Evolutionary conservation across 371 early-diverging fungal genomes (phyloP).

Genomic region (Lichtheimia ornata): DNA sequence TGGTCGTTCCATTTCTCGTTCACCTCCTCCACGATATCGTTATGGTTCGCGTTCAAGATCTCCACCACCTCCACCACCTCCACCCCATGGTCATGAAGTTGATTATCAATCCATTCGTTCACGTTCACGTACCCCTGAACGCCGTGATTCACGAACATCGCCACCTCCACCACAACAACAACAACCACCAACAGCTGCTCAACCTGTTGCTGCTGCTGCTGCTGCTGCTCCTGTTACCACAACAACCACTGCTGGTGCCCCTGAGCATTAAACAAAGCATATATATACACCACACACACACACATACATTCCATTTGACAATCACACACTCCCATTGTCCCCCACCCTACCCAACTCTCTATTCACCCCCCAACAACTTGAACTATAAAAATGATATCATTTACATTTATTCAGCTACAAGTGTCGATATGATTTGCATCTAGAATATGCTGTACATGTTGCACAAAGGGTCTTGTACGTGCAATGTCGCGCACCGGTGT

Average conservation of each 20-base stretch:
- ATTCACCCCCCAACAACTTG: neutral
- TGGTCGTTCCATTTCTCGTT: neutral
- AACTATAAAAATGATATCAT: too few species aligned
- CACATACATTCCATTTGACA: neutral
- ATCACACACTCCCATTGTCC: too few species aligned
- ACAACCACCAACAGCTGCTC: conserved; percentile 11
- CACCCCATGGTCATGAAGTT: neutral
- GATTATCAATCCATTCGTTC: conserved; percentile 4
- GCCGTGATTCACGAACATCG: conserved; percentile 14
- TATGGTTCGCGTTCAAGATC: conserved; percentile 26
- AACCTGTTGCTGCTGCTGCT: conserved; percentile 12
- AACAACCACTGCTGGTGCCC: neutral
- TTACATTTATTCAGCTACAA: too few species aligned
- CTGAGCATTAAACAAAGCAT: neutral
- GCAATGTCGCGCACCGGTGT: conserved; percentile 52
- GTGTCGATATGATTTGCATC: too few species aligned
- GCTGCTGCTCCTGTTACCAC: neutral
- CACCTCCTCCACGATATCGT: neutral
- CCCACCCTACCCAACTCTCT: neutral
- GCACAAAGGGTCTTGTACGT: conserved; percentile 44
- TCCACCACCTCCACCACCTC: conserved; percentile 16
- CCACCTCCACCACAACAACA: conserved; percentile 9
- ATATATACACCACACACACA: neutral
- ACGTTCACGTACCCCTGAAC: conserved; percentile 22
- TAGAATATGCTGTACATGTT: conserved; percentile 21